Base-by-base conservation (phyloP, 148 eudicot genomes). In the Spergularia bocconei region DNA sequence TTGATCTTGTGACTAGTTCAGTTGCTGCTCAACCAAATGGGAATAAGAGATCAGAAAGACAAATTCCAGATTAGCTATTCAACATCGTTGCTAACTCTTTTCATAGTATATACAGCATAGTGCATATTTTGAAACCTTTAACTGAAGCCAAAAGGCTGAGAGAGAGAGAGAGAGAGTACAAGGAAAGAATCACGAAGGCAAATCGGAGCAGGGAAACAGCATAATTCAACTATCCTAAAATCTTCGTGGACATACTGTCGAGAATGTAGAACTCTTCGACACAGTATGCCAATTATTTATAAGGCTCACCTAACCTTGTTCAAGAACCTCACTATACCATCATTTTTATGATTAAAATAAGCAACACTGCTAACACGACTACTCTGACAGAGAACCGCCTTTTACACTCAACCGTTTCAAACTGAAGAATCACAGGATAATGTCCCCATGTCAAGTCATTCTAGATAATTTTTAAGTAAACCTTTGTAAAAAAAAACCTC, bases 1-100 rank as follows among this genome's bases (percentile, higher is more conserved):
- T 94, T 5, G 97, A 87, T 87, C 91, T 83, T 39, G 97, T 88
- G 59, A 94, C 98, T 72, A 94, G 87, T 76, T 94, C 93, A 11
- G 98, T 90, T 39, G 98, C 98, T 93, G 98, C 70, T 80, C 84
- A 11, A 71, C 13, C 55, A 75, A 48, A 20, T 44, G 58, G 60
- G 73, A 67, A 20, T 36, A 15, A 39, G 9, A 25, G 55, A 54
- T 80, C 55, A 80, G 75, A 70, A 70, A 2, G 25, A 50, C 23
- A 23, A 33, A 5, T 11, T 38, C 14, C 13, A 33, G 19, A n/a
- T 23, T 3, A n/a, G 33, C 53, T 66, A 20, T 19, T 20, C 5
- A 8, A 13, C 20, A 5, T 11, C 21, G 2, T 15, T 65, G 55
- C 6, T 10, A 66, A 66, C 39, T 5, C 19, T 14, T 13, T 63